Percentiles rank a stretch among this genome's conserved stretches.
phyloP scores from a whole-genome alignment of 345 rosid species.

The thale cress (Arabidopsis thaliana) region TAIR10.1 NC_003076.8:24576001-24576500 shows the following conservation, averaged over 20 bases:
- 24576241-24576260: constrained; percentile 4
- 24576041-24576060: constrained; percentile 50
- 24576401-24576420: constrained; percentile 5
- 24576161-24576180: constrained; percentile 47
- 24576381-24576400: background rate
- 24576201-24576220: constrained; percentile 36
- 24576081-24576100: constrained; percentile 49
- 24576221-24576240: constrained; percentile 20
- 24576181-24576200: constrained; percentile 54
- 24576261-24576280: background rate
- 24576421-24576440: background rate
- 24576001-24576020: constrained; percentile 49
- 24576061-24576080: constrained; percentile 55
- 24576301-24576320: background rate
- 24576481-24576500: background rate
- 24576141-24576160: constrained; percentile 49
- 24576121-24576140: constrained; percentile 58
- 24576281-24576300: constrained; percentile 5
- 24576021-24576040: constrained; percentile 43
- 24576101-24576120: constrained; percentile 51
- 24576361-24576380: background rate
- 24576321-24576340: constrained; percentile 1
- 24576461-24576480: background rate
- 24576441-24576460: constrained; percentile 15
- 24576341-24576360: constrained; percentile 31